Evolutionary conservation across 139 green algal species (phyloP), one percentile per base, ranked within the genome.

Genomic region (Astrephomene gubernaculifera): DNA sequence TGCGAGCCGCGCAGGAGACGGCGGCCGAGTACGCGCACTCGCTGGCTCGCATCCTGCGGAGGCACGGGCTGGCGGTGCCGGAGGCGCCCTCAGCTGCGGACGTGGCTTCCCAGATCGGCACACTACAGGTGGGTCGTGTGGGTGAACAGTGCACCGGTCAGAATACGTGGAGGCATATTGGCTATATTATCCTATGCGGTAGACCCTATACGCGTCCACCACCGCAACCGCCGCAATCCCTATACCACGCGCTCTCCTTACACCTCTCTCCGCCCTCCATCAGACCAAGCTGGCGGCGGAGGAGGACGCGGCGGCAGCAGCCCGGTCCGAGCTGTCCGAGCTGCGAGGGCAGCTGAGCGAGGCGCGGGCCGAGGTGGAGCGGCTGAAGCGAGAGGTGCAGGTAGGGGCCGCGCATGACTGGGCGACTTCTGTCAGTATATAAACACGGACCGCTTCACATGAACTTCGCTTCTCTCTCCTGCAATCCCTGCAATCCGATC

Each of bases 281-380:
- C 76, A 83, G 76, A 19, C 61, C n/a, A 61, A 83, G 57, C 76
- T 83, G n/a, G 12, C 29, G 1, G 39, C 38, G 22, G 60, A 83
- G 76, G 27, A 27, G 24, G 64, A 68, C 21, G 27, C 61, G 4
- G n/a, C 45, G 60, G 39, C 27, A 4, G 60, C 39, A 3, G 61
- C 60, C 21, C 60, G 61, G 14, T 2, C 39, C 22, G 76, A 83
- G 31, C 39, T 19, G 5, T 41, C 60, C 25, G 41, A 72, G n/a
- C n/a, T 72, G 38, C 76, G 76, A 39, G 24, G 63, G 29, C 39
- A 61, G 57, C 76, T 83, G 60, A 17, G 24, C 2, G 76, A 72
- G 29, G 29, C 60, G 21, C 39, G 41, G 5, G 19, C n/a, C 6
- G 76, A 83, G 22, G 27, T 70, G 21, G 76, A 83, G 27, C 38